Evolutionary conservation across 169 alveolate genomes (phyloP).

Genomic region (Theileria orientalis): DNA sequence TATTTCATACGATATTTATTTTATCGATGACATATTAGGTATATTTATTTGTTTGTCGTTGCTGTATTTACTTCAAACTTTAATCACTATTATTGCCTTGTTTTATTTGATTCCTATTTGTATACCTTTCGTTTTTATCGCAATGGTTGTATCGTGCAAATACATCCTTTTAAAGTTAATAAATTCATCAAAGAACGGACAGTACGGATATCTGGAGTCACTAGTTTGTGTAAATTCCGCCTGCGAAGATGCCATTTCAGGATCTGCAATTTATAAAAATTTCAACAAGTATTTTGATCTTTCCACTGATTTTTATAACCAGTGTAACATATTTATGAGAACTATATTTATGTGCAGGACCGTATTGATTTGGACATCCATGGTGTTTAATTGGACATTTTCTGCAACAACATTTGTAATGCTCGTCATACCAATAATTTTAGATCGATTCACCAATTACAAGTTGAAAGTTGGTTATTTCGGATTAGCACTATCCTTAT

Average conservation of each 20-base stretch:
- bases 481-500: conserved; percentile 10
- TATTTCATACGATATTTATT: conserved; percentile 26
- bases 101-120: conserved; percentile 17
- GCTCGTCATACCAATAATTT: too few relatives aligned
- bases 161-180: conserved; percentile 1
- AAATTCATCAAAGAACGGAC: conserved; percentile 22
- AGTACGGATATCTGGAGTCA: conserved; percentile 23
- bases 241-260: conserved; percentile 38
- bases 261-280: conserved; percentile 37
- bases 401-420: not conserved
- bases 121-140: conserved; percentile 13
- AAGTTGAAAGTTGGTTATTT: too few relatives aligned
- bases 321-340: conserved; percentile 11
- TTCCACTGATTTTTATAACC: not conserved
- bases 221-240: conserved; percentile 12
- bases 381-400: conserved; percentile 9
- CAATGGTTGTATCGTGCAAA: not conserved
- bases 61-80: not conserved
- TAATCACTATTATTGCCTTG: not conserved
- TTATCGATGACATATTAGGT: conserved; percentile 36
- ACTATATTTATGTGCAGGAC: conserved; percentile 13
- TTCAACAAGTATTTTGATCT: conserved; percentile 30
- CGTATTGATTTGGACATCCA: conserved; percentile 28
- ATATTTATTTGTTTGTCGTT: not conserved
- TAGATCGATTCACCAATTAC: not conserved